Base-by-base conservation (phyloP, 129 eudicot species). In the Ambrosia trifida region DNA sequence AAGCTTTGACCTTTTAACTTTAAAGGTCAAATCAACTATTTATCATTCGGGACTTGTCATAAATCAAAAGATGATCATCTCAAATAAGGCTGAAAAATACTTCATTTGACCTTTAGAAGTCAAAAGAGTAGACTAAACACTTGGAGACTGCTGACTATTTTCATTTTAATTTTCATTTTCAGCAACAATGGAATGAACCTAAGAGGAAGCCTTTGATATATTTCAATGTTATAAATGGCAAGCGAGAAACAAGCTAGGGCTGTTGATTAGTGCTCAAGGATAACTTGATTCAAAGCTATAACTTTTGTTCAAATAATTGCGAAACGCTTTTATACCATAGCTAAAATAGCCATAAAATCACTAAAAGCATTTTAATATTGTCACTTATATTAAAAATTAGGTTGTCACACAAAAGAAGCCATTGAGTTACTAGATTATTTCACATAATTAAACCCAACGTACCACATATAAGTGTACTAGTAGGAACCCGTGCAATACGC, bases 191-290 rank as follows among this genome's bases (percentile, higher is more conserved):
- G 71, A 45, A 45, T 19, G 71, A 50, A 52, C 63, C 47, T 68
- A 68, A 32, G 63, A 89, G 87, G 80, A 89, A 83, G 75, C 96
- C 98, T 2, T 63, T 67, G 36, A 74, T 85, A 72, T 89, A 67
- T 76, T 93, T 83, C 50, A 89, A 94, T 69, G 68, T 89, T 28
- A 64, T 88, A 63, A 87, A 83, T 61, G 95, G 87, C 11, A 52
- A 68, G n/a, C 50, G 62, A 68, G 59, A 31, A 32, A 68, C 10
- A 11, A 16, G 43, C 43, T 38, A 8, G 28, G 7, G 72, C 4
- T 32, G 24, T 49, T 28, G 41, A 66, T 46, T 24, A 30, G 16
- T 66, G 3, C 72, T 66, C 57, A 12, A 18, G 69, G 16, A 66
- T 17, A 13, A 3, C 31, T 38, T 38, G 43, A 38, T 38, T 38